Percentiles rank a stretch among this genome's conserved stretches.
Evolutionary conservation across 495 filamentous ascomycete species (phyloP).

Genomic region (Penicillium ucsense): DNA sequence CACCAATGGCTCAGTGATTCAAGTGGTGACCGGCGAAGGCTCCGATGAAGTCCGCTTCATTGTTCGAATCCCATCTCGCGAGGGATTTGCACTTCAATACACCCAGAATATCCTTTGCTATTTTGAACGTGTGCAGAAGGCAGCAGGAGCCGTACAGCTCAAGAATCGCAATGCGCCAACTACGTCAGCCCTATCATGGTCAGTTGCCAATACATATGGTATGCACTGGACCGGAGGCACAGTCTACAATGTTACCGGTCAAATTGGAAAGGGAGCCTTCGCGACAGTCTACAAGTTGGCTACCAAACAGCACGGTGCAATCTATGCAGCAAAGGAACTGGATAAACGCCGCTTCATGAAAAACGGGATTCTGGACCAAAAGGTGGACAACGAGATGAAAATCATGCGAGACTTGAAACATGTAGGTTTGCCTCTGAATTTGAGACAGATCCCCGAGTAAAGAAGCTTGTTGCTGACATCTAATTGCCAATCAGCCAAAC

Average conservation of each 20-base stretch:
- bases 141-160: constrained; percentile 12
- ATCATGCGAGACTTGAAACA: constrained; percentile 82
- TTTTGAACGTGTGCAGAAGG: constrained; percentile 28
- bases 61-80: constrained; percentile 70
- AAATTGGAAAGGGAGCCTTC: constrained; percentile 88
- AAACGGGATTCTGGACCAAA: constrained; percentile 71
- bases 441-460: background rate
- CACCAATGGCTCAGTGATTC: constrained; percentile 60
- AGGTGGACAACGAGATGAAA: constrained; percentile 88
- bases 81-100: constrained; percentile 50
- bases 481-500: constrained; percentile 49
- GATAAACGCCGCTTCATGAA: constrained; percentile 85
- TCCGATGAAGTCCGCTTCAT: constrained; percentile 61
- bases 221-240: constrained; percentile 75
- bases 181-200: constrained; percentile 23
- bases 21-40: constrained; percentile 45
- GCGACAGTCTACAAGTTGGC: constrained; percentile 84
- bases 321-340: constrained; percentile 84
- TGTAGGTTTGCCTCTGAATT: constrained; percentile 40
- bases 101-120: constrained; percentile 48
- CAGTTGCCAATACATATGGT: constrained; percentile 36
- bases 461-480: background rate
- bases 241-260: constrained; percentile 70
- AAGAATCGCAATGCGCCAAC: constrained; percentile 18
- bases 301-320: constrained; percentile 63